Base-by-base conservation (phyloP, 257 asterid species). In the Primulina tabacum region DNA sequence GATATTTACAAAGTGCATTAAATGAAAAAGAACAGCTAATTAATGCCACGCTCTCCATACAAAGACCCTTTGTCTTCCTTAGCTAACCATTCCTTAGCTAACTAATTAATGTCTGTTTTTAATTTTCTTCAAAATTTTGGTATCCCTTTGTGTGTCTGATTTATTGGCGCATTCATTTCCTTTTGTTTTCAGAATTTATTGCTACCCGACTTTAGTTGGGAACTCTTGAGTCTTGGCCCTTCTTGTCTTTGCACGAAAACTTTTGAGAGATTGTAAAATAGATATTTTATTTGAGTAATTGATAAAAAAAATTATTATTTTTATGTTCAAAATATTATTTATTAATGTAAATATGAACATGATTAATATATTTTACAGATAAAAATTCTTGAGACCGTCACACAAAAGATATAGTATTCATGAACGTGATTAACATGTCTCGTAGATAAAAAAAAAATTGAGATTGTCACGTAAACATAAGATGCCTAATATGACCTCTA, bases 21-120 rank as follows among this genome's bases (percentile, higher is more conserved):
- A 50, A 50, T 50, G 57, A 84, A 32, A 47, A 40, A 8, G 71
- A 72, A 81, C 89, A 86, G 88, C 85, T 81, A 77, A 76, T 87
- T 74, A 85, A 70, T 84, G 83, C 80, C 28, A 73, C 38, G 75
- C 72, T 69, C 71, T 67, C 69, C 70, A 71, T 67, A 76, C 78
- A 70, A 71, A 67, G 77, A 80, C 82, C 81, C 67, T 77, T 80
- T 75, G 76, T 85, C 68, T 74, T 68, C 77, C 81, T 73, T 78
- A 34, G 69, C 68, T 68, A 68, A 75, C 60, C n/a, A n/a, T 74
- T 68, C 77, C 81, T 73, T 78, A 34, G 69, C 68, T 68, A 68
- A 75, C 60, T 64, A 84, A 81, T 83, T 80, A 82, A 86, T 86
- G 80, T 60, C 83, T 74, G 74, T 70, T 65, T 72, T 68, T 74